Evolutionary conservation across 176 grass and related monocot genomes (phyloP).

Genomic region (Hsuehochloa calcarea): DNA sequence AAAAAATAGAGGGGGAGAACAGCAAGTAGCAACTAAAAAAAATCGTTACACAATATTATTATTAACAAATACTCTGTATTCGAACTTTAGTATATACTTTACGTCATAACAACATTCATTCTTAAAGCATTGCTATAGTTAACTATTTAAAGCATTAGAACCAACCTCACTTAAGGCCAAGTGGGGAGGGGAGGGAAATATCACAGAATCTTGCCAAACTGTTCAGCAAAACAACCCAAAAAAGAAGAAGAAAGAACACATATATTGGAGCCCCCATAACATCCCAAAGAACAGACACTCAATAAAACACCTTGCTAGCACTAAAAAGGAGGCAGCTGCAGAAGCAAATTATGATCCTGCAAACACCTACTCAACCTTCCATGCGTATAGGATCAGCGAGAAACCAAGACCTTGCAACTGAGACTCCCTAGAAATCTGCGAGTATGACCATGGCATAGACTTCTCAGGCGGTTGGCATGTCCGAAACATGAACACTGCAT

Average conservation of each 20-base stretch:
- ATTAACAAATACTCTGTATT: neutral
- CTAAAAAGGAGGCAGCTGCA: conserved; percentile 40
- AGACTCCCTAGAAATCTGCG: conserved; percentile 56
- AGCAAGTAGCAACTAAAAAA: neutral
- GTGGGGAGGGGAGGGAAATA: conserved; percentile 2
- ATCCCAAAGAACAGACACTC: conserved; percentile 39
- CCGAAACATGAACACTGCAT: conserved; percentile 70
- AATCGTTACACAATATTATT: neutral
- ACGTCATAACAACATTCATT: conserved; percentile 40
- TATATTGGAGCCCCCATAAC: conserved; percentile 40
- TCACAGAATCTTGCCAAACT: conserved; percentile 44
- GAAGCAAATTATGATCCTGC: conserved; percentile 41
- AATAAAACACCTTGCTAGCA: conserved; percentile 52
- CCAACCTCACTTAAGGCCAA: conserved; percentile 13
- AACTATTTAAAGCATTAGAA: conserved; percentile 33
- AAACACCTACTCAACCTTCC: conserved; percentile 60
- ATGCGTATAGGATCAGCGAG: conserved; percentile 63
- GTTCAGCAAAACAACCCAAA: conserved; percentile 27
- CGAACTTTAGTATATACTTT: conserved; percentile 28
- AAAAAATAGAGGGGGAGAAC: neutral
- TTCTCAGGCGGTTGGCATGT: conserved; percentile 63
- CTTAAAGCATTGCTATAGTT: conserved; percentile 24
- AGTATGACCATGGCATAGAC: conserved; percentile 49
- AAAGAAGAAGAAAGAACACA: conserved; percentile 49
- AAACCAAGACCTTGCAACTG: conserved; percentile 55